Evolutionary conservation across 805 yeast species (phyloP).

Genomic region (Torulaspora delbrueckii): DNA sequence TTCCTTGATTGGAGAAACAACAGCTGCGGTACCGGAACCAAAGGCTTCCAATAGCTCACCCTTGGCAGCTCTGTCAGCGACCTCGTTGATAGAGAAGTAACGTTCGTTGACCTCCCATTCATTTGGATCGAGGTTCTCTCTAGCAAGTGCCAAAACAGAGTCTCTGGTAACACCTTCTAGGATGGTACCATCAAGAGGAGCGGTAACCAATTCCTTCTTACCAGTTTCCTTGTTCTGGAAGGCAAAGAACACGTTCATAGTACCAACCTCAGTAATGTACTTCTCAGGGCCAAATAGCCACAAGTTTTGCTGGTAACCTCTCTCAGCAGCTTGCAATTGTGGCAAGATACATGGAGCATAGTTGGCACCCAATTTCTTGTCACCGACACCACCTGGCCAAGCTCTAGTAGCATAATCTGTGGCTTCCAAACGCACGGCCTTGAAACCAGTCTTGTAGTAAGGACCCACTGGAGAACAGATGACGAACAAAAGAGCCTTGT

Average conservation of each 20-base stretch:
- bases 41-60: slow-evolving; percentile 91
- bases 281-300: slow-evolving; percentile 94
- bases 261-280: slow-evolving; percentile 91
- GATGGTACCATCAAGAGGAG: slow-evolving; percentile 96
- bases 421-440: slow-evolving; percentile 91
- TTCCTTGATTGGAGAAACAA: slow-evolving; percentile 87
- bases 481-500: slow-evolving; percentile 74
- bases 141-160: slow-evolving; percentile 72
- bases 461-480: slow-evolving; percentile 97
- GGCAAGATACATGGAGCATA: slow-evolving; percentile 95
- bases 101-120: slow-evolving; percentile 88
- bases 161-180: slow-evolving; percentile 96
- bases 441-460: slow-evolving; percentile 90
- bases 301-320: slow-evolving; percentile 93
- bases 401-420: slow-evolving; percentile 96
- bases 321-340: slow-evolving; percentile 79
- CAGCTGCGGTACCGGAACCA: slow-evolving; percentile 97
- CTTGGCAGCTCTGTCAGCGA: slow-evolving; percentile 65
- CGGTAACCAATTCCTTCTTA: slow-evolving; percentile 86
- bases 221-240: slow-evolving; percentile 73
- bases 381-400: slow-evolving; percentile 99
- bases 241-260: slow-evolving; percentile 92
- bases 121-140: slow-evolving; percentile 62
- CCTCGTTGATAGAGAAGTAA: slow-evolving; percentile 74
- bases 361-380: slow-evolving; percentile 94